These are phyloP conservation scores for Gastrodia elata DNA, from an alignment of 106 monocot species.

Conservation along the genomic window DNA sequence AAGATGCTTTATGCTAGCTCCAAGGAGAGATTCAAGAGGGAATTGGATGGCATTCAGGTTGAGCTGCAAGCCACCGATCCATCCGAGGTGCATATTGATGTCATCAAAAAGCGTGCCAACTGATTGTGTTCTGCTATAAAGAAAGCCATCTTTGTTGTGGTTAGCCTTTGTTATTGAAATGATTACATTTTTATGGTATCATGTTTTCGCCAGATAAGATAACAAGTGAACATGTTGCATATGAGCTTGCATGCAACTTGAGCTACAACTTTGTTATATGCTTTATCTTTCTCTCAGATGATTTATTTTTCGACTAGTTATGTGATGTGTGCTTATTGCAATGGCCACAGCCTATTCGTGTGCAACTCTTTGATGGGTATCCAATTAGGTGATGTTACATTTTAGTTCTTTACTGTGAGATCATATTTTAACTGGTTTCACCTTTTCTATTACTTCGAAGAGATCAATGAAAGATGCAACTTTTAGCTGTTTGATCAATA, in stretches of 20 bases:
- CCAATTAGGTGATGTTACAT: background rate
- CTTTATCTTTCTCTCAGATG: background rate
- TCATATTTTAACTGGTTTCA: background rate
- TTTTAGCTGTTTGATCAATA: background rate
- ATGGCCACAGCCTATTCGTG: background rate
- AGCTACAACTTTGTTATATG: background rate
- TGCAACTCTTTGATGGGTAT: constrained; percentile 1
- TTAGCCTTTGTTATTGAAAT: background rate
- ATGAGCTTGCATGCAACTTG: background rate
- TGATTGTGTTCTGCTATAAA: background rate
- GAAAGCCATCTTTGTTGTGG: background rate
- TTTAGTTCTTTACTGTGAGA: background rate
- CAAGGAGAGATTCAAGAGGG: constrained; percentile 8
- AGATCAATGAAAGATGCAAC: background rate
- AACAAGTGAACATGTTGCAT: background rate
- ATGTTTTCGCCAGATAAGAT: background rate
- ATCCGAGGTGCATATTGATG: constrained; percentile 13
- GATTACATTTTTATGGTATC: background rate
- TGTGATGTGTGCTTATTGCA: background rate
- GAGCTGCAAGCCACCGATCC: constrained; percentile 12
- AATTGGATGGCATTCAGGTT: constrained; percentile 5
- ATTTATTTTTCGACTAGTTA: background rate
- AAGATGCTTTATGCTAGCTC: constrained; percentile 10
- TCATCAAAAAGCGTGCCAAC: constrained; percentile 14
- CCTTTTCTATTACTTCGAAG: background rate